Evolutionary conservation across 306 rosid species (phyloP), one percentile per base, ranked within the genome.

Genomic region (Lupinus albus): DNA sequence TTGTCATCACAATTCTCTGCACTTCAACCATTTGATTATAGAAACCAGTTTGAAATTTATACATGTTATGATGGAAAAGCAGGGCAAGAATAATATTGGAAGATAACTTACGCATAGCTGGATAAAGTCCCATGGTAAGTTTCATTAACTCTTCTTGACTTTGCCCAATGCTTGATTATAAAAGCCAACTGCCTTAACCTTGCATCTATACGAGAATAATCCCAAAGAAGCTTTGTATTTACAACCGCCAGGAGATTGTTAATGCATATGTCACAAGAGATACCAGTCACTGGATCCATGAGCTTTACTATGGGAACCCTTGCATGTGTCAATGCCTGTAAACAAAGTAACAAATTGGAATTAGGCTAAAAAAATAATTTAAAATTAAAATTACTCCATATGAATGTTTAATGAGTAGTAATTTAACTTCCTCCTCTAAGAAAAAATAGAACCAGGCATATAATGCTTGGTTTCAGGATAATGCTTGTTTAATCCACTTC

Each of bases 241-340:
- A 84, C 86, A 73, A 93, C 99, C 55, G 99, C 99, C 75, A 93
- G 83, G 75, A 89, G 85, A 73, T 93, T 93, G 82, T 93, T 93
- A 78, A 93, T 81, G 84, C 99, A 93, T 76, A 93, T 88, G 84
- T 93, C 99, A 64, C 99, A 93, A 17, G 96, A 93, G 62, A 93
- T 80, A 79, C 86, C 96, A 35, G 96, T 93, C 67, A 60, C 87
- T 14, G 97, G 97, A 78, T 93, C 99, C 94, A 78, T 83, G 51
- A 93, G 99, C 90, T 93, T 93, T 58, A 93, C 95, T 65, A 93
- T 93, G 2, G 99, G 99, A 79, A 93, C 99, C 75, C 99, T 84
- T 58, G 99, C 99, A 58, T 88, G 90, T 5, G 97, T 93, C 84
- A 93, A 73, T 10, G 99, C 99, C 99, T 93, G 86, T 12, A 84